A percentile compares a stretch with the other conserved stretches of the same genome.
Evolutionary conservation across 202 grass and related monocot genomes (phyloP).

Genomic region (Panicum virgatum): DNA sequence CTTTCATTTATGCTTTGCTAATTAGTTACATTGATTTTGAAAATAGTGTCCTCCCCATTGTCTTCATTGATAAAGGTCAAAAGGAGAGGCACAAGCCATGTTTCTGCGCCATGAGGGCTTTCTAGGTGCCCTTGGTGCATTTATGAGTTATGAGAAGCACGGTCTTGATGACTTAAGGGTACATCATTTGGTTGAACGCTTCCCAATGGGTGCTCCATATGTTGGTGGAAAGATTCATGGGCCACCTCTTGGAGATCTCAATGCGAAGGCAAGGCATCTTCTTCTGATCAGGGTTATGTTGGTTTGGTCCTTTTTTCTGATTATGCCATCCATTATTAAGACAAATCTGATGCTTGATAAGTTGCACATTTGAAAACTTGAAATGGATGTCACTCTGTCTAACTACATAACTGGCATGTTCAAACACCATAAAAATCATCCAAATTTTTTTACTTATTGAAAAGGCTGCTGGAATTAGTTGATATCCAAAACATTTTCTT

Average conservation of each 20-base stretch:
- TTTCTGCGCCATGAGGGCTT: conserved; percentile 97
- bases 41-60: conserved; percentile 9
- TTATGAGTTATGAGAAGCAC: conserved; percentile 98
- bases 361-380: conserved; percentile 9
- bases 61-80: conserved; percentile 67
- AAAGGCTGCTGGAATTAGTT: background rate
- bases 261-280: conserved; percentile 76
- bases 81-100: conserved; percentile 89
- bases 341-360: conserved; percentile 21
- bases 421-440: background rate
- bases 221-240: conserved; percentile 95
- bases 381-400: background rate
- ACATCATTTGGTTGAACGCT: conserved; percentile 98
- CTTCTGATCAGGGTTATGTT: conserved; percentile 26
- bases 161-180: conserved; percentile 85
- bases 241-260: conserved; percentile 89
- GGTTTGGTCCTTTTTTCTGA: conserved; percentile 24
- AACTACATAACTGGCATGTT: conserved; percentile 1
- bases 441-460: background rate
- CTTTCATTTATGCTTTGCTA: conserved; percentile 1
- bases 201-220: conserved; percentile 96
- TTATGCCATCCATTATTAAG: background rate
- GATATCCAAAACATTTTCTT: background rate
- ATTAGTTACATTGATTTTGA: conserved; percentile 20
- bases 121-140: conserved; percentile 92